Conservation (phyloP, 257 asterid species). For the Misopates orontium region DNA sequence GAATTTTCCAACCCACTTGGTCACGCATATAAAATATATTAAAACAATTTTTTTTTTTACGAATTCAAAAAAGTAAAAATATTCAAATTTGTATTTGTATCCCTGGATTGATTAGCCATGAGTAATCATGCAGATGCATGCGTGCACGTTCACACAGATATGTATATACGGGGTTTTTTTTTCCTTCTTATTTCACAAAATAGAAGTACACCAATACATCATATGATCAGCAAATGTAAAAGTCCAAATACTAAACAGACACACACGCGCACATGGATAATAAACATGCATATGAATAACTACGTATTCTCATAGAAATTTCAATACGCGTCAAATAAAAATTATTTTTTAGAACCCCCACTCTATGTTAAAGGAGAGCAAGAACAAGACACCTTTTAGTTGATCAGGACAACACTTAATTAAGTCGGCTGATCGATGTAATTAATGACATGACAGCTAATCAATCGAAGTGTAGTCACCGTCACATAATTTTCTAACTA, state of each 20-base stretch:
- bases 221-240: too few relatives aligned
- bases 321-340: neutral
- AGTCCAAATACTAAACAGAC: too few relatives aligned
- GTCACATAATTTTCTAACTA: conserved; percentile 23
- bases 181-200: too few relatives aligned
- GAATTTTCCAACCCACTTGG: conserved; percentile 20
- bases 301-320: too few relatives aligned
- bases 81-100: neutral
- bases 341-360: neutral
- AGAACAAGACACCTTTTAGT: conserved; percentile 26
- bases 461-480: conserved; percentile 21
- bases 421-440: conserved; percentile 15
- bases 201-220: too few relatives aligned
- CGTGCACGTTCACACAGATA: neutral
- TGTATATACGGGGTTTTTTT: neutral
- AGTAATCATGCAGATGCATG: neutral
- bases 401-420: conserved; percentile 36
- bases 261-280: too few relatives aligned
- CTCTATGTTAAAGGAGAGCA: conserved; percentile 27
- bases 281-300: too few relatives aligned
- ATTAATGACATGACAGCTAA: neutral
- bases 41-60: too few relatives aligned
- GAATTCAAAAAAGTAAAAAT: too few relatives aligned
- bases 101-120: too few relatives aligned
- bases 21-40: conserved; percentile 2